These are phyloP conservation scores for Ramularia collo-cygni DNA, from an alignment of 2,329 filamentous ascomycete species.

Conservation along the genomic window DNA sequence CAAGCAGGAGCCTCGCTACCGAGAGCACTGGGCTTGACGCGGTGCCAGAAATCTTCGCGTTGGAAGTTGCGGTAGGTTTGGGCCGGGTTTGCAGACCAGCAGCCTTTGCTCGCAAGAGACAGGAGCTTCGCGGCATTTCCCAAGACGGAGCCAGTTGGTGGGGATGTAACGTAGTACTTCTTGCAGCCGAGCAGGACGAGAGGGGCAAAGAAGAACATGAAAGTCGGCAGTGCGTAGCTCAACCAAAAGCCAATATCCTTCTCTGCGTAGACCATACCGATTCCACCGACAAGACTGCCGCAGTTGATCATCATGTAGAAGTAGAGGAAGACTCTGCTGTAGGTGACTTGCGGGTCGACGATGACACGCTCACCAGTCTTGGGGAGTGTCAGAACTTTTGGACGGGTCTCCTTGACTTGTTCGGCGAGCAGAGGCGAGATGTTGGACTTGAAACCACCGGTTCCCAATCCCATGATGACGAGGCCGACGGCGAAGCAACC, in stretches of 20 bases:
- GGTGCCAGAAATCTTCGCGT: constrained; percentile 53
- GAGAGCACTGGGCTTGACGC: constrained; percentile 60
- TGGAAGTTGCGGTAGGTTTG: constrained; percentile 53
- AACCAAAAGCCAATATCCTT: constrained; percentile 59
- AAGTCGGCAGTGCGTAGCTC: constrained; percentile 55
- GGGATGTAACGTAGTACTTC: constrained; percentile 50
- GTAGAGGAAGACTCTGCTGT: constrained; percentile 48
- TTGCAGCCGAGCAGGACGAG: constrained; percentile 43
- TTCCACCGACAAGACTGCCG: constrained; percentile 54
- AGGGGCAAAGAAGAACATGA: constrained; percentile 58
- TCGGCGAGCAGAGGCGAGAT: constrained; percentile 49
- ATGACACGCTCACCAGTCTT: constrained; percentile 41
- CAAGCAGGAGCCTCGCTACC: constrained; percentile 53
- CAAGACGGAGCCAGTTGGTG: constrained; percentile 62
- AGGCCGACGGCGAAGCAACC: constrained; percentile 58
- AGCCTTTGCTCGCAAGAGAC: constrained; percentile 50
- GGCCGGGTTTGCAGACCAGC: constrained; percentile 54
- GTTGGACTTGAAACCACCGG: constrained; percentile 76
- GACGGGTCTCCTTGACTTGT: constrained; percentile 37
- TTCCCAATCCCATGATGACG: constrained; percentile 64
- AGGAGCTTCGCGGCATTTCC: constrained; percentile 60
- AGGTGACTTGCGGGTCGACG: constrained; percentile 41
- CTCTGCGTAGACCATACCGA: constrained; percentile 64
- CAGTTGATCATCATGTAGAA: constrained; percentile 70
- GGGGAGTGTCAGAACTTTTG: constrained; percentile 32